Evolutionary conservation across 768 basidiomycete species (phyloP).

Genomic region (Hericium coralloides): DNA sequence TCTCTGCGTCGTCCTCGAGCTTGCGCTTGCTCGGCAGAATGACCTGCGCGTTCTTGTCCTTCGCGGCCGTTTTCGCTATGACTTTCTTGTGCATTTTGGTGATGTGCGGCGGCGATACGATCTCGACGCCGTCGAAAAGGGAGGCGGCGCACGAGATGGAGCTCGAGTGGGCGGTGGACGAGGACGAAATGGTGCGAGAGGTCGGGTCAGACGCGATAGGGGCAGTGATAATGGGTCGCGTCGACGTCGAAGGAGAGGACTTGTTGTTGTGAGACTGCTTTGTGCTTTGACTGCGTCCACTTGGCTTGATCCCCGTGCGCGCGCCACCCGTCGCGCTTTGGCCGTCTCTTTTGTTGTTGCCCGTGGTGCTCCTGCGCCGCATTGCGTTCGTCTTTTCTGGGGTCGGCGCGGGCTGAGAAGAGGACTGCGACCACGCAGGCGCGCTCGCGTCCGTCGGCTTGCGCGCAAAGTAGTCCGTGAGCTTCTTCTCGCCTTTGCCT

Average conservation of each 20-base stretch:
- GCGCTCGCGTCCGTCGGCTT: neutral
- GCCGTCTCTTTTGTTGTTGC: neutral
- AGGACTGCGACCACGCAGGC: neutral
- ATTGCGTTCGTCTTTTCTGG: neutral
- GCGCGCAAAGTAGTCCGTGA: neutral
- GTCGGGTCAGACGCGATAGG: neutral
- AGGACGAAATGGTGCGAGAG: neutral
- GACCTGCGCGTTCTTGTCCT: neutral
- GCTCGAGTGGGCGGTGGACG: neutral
- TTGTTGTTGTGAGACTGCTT: neutral
- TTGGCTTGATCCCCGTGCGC: neutral
- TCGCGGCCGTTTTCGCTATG: neutral
- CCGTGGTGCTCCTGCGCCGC: neutral
- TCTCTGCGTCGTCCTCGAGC: neutral
- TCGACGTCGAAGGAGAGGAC: neutral
- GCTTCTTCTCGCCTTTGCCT: neutral
- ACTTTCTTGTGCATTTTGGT: neutral
- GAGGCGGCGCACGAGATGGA: neutral
- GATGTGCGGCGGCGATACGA: neutral
- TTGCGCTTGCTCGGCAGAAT: slow-evolving; percentile 7
- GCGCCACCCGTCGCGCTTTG: neutral
- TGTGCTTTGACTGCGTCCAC: neutral
- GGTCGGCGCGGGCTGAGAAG: neutral
- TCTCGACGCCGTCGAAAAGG: neutral
- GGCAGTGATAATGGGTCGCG: neutral